phyloP scores from a whole-genome alignment of 371 early-diverging fungal genomes.

The Racocetra persica region DNA sequence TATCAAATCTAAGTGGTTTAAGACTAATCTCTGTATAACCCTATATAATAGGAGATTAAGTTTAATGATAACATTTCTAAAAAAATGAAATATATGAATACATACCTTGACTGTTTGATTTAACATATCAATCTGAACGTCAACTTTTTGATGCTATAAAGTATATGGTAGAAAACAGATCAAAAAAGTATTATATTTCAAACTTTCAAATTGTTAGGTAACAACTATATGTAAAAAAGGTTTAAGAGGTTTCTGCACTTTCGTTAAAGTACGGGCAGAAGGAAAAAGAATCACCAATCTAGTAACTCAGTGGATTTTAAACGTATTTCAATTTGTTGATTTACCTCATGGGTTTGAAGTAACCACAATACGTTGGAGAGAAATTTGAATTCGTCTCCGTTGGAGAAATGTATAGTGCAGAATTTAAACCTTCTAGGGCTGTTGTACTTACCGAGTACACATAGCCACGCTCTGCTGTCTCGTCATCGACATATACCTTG shows the following conservation, averaged over 20 bases:
- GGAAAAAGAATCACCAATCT: too few species aligned
- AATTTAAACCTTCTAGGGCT: background rate
- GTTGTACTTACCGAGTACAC: background rate
- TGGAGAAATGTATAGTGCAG: background rate
- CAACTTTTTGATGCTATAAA: background rate
- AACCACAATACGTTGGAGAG: too few species aligned
- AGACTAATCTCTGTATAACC: constrained; percentile 21
- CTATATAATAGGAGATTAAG: background rate
- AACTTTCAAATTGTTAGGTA: too few species aligned
- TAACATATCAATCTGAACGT: background rate
- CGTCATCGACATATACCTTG: background rate
- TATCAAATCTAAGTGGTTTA: constrained; percentile 7
- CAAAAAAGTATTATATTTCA: too few species aligned
- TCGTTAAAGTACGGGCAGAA: too few species aligned
- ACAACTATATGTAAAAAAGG: too few species aligned
- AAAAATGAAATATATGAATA: background rate
- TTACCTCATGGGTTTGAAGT: too few species aligned
- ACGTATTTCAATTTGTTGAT: too few species aligned
- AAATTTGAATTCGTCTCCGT: too few species aligned
- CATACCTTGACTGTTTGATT: background rate
- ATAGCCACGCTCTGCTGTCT: background rate
- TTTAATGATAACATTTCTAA: background rate
- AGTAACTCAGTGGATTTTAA: too few species aligned
- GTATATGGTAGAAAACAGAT: too few species aligned
- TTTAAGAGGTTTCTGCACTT: too few species aligned